These are phyloP conservation scores for Populus tomentosa DNA, from an alignment of 441 rosid genomes.

Conservation along the genomic window DNA sequence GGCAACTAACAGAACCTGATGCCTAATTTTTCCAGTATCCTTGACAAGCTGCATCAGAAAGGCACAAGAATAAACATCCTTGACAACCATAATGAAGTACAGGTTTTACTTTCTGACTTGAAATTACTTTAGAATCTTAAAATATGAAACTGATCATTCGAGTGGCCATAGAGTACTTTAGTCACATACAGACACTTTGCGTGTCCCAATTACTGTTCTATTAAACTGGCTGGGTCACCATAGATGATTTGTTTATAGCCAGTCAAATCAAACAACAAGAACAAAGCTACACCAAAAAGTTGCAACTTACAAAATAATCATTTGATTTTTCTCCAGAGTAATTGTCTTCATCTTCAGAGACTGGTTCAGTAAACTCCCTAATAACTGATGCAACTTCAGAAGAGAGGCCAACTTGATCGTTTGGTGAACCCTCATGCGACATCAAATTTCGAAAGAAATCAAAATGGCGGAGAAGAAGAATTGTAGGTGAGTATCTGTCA, in stretches of 20 bases:
- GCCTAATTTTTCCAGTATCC: conserved; percentile 36
- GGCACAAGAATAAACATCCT: conserved; percentile 13
- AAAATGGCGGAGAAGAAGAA: conserved; percentile 89
- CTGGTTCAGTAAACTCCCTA: conserved; percentile 78
- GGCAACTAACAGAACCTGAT: conserved; percentile 74
- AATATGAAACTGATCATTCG: background rate
- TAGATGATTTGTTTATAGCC: background rate
- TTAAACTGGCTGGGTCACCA: background rate
- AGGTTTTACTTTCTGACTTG: background rate
- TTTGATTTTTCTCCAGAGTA: conserved; percentile 38
- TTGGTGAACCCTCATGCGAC: conserved; percentile 65
- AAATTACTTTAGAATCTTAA: background rate
- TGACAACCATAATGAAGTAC: conserved; percentile 4
- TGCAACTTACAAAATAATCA: conserved; percentile 56
- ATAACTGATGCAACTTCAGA: conserved; percentile 90
- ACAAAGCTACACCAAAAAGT: conserved; percentile 16
- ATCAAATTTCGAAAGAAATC: conserved; percentile 69
- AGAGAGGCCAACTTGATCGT: conserved; percentile 72
- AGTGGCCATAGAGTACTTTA: background rate
- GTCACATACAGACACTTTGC: background rate
- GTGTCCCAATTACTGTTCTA: background rate
- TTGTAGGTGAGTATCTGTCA: conserved; percentile 77
- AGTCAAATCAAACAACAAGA: conserved; percentile 2
- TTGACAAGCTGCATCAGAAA: conserved; percentile 35
- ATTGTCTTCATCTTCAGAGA: conserved; percentile 44